A percentile compares a stretch with the other conserved stretches of the same genome.
Conservation (phyloP, 768 basidiomycete genomes). For the Russula lepida region DNA sequence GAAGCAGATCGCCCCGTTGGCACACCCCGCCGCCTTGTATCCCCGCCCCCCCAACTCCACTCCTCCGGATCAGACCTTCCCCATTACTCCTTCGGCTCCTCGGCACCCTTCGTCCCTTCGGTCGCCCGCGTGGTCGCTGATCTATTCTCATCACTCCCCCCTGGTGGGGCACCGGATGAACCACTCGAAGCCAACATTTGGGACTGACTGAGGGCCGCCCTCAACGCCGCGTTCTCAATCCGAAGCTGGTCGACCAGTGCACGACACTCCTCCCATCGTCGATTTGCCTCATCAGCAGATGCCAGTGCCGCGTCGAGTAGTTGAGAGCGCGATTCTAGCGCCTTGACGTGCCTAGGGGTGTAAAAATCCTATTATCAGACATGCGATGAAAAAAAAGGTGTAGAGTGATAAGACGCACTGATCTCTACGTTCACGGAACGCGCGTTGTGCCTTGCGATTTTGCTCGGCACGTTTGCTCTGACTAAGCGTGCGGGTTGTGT, state of each 20-base stretch:
- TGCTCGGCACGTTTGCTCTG: constrained; percentile 87
- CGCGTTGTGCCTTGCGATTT: constrained; percentile 89
- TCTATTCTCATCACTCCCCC: constrained; percentile 7
- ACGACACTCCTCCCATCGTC: constrained; percentile 88
- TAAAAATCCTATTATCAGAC: neutral
- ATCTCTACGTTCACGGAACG: constrained; percentile 84
- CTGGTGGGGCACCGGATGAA: neutral
- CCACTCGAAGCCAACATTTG: constrained; percentile 25
- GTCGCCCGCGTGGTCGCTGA: neutral
- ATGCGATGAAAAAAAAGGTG: neutral
- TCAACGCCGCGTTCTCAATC: constrained; percentile 71
- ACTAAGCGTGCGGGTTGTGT: constrained; percentile 51
- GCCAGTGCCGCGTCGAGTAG: constrained; percentile 79
- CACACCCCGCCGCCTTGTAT: neutral
- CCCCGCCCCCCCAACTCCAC: neutral
- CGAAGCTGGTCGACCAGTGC: constrained; percentile 81
- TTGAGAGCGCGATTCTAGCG: constrained; percentile 77
- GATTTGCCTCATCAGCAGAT: constrained; percentile 80
- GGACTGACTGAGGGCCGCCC: constrained; percentile 52
- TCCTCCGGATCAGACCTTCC: neutral
- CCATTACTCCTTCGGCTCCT: constrained; percentile 17
- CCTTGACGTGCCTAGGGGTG: constrained; percentile 65
- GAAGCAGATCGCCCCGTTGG: constrained; percentile 10
- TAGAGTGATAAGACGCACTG: constrained; percentile 47
- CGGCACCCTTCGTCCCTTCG: constrained; percentile 3